Evolutionary conservation across 129 eudicot genomes (phyloP).

Genomic region (Solidago caesia): DNA sequence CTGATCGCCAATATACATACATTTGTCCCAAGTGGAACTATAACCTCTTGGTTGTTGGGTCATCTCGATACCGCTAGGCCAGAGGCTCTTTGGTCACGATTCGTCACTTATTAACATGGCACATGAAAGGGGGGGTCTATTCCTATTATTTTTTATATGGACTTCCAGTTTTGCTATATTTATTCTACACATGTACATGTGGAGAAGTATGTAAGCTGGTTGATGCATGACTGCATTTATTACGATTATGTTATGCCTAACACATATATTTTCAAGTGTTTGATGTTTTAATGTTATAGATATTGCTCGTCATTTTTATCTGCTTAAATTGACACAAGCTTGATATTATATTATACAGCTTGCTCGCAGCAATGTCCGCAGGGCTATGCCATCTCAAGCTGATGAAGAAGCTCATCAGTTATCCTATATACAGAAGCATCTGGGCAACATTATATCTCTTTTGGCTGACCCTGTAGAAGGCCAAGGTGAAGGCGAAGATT

Average conservation of each 20-base stretch:
- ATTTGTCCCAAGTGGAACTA: too few relatives aligned
- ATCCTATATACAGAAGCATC: slow-evolving; percentile 88
- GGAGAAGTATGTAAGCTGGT: background rate
- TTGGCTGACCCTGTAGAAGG: slow-evolving; percentile 73
- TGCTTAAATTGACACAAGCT: slow-evolving; percentile 20
- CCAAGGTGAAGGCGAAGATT: slow-evolving; percentile 64
- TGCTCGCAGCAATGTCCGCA: slow-evolving; percentile 90
- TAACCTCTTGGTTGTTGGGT: too few relatives aligned
- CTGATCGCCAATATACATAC: too few relatives aligned
- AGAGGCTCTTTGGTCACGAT: background rate
- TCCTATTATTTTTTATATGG: background rate
- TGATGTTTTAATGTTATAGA: background rate
- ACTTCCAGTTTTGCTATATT: background rate
- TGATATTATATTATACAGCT: slow-evolving; percentile 48
- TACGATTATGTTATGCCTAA: background rate
- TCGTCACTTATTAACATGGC: background rate
- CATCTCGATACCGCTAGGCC: too few relatives aligned
- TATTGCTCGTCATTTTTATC: background rate
- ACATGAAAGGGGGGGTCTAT: background rate
- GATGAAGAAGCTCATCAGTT: slow-evolving; percentile 99
- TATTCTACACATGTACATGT: background rate
- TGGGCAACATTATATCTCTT: slow-evolving; percentile 82
- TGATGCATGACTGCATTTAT: background rate
- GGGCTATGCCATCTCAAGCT: slow-evolving; percentile 92
- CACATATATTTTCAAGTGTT: background rate